Percentiles rank a stretch among this genome's conserved stretches.
These are phyloP conservation scores for Fraxinus ornus DNA, from an alignment of 305 asterid genomes.

Conservation along the genomic window DNA sequence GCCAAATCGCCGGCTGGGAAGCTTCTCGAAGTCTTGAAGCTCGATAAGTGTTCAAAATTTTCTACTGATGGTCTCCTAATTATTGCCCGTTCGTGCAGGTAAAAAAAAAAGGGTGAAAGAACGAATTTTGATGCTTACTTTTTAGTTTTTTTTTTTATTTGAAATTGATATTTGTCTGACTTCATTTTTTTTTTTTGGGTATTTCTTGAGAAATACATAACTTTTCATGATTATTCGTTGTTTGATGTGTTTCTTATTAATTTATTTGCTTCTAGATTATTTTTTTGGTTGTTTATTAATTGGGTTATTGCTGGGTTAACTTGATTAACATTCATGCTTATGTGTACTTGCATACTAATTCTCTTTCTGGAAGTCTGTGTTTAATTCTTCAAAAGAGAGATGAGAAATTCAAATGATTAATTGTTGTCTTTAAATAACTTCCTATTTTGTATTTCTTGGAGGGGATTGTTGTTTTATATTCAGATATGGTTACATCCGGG, in stretches of 20 bases:
- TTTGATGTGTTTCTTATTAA: neutral
- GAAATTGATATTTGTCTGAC: neutral
- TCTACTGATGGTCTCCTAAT: conserved; percentile 63
- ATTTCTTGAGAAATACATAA: neutral
- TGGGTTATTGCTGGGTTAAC: neutral
- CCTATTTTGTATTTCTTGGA: neutral
- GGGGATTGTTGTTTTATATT: neutral
- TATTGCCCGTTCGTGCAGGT: conserved; percentile 69
- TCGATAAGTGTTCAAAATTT: conserved; percentile 86
- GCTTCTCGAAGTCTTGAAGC: conserved; percentile 59
- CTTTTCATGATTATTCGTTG: neutral
- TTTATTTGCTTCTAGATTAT: neutral
- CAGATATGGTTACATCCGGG: neutral
- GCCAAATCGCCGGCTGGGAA: conserved; percentile 40
- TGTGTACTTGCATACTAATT: neutral
- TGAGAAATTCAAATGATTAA: neutral
- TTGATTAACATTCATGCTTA: neutral
- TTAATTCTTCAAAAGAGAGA: neutral
- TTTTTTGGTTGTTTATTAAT: neutral
- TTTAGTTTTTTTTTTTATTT: neutral
- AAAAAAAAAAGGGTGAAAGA: neutral
- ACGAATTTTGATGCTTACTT: neutral
- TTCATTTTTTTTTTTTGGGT: neutral
- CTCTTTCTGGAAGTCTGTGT: neutral
- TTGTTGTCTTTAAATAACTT: neutral